Evolutionary conservation across 2,329 filamentous ascomycete species (phyloP).

Genomic region (Penicillium sp.): DNA sequence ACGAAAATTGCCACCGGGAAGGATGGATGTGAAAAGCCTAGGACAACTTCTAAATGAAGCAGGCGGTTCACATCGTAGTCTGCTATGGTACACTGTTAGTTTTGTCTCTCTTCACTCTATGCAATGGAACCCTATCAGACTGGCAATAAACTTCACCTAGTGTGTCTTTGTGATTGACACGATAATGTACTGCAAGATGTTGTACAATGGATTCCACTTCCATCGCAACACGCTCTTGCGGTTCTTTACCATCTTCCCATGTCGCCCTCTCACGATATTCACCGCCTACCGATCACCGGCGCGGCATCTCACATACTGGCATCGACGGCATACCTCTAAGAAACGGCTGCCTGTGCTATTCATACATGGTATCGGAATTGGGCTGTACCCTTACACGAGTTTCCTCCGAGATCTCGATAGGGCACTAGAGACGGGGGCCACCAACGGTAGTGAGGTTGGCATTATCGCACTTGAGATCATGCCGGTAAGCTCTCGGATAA

Average conservation of each 20-base stretch:
- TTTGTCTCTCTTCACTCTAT: neutral
- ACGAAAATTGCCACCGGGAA: neutral
- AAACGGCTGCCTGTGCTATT: constrained; percentile 65
- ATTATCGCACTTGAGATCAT: neutral
- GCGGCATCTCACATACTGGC: constrained; percentile 64
- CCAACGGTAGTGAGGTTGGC: neutral
- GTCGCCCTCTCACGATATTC: constrained; percentile 45
- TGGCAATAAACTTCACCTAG: neutral
- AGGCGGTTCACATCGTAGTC: neutral
- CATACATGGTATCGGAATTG: constrained; percentile 72
- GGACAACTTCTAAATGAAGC: neutral
- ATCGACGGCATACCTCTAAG: constrained; percentile 64
- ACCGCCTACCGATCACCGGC: constrained; percentile 54
- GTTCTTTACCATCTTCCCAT: neutral
- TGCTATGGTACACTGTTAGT: neutral
- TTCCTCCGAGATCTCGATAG: constrained; percentile 58
- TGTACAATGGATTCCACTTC: neutral
- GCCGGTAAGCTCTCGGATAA: neutral
- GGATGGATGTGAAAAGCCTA: neutral
- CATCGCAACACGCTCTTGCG: neutral
- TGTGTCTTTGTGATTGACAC: neutral
- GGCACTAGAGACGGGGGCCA: neutral
- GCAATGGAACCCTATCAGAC: neutral
- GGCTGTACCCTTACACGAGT: constrained; percentile 63
- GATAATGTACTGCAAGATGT: neutral